Base-by-base conservation (phyloP, 179 eudicot genomes). In the Corrigiola litoralis region DNA sequence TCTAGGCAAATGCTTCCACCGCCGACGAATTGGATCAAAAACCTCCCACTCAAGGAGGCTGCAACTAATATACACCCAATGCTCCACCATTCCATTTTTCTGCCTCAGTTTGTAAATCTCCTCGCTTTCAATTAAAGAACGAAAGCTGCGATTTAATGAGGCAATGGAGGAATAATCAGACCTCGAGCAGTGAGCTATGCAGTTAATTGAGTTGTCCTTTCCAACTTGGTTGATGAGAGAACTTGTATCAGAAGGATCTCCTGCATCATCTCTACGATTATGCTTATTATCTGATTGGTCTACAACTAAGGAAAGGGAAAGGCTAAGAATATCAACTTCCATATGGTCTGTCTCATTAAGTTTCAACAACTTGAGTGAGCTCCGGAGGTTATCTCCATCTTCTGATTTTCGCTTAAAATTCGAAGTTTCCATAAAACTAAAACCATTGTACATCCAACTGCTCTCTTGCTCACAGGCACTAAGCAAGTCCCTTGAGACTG, bases 21-120 rank as follows among this genome's bases (percentile, higher is more conserved):
- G 36, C 13, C 52, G 59, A 21, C 71, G 61, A 24, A 61, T 50
- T 9, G 80, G 80, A 64, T 80, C 83, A 70, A 76, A 80, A 4
- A 75, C 78, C 61, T 69, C 83, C 83, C 83, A 80, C 27, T 76
- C 83, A 24, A 67, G 77, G 25, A 73, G 73, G 67, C 70, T 69
- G 68, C 83, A 80, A 20, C 78, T 72, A 32, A 76, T 61, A 27
- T 76, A 80, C 24, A 80, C 72, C 83, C 83, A 80, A 66, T 76
- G 75, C 57, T 80, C 83, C 4, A 66, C 60, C 34, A 73, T 32
- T 24, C 81, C 78, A 55, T 48, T 51, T 42, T 59, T 47, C 36
- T 71, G 51, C 72, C 83, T 76, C 2, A 72, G 32, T 54, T 66
- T 80, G 44, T 76, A 80, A 0, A 80, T 75, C 73, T 72, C 78